phyloP scores from a whole-genome alignment of 495 filamentous ascomycete species.

The Tuber calosporum region DNA sequence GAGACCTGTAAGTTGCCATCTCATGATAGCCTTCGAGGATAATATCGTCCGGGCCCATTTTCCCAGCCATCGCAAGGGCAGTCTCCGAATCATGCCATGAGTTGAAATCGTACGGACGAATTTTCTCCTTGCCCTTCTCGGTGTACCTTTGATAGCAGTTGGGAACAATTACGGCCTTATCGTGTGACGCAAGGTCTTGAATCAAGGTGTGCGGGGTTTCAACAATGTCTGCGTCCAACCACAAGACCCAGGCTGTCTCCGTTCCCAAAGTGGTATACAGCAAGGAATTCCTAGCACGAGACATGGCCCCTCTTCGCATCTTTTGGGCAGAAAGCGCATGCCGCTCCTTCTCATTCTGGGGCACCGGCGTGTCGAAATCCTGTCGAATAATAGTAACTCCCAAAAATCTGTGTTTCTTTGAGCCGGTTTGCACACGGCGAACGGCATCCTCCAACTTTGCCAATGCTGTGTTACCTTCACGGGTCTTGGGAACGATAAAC shows the following conservation, averaged over 20 bases:
- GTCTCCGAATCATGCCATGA: constrained; percentile 82
- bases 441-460: constrained; percentile 75
- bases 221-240: constrained; percentile 87
- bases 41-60: constrained; percentile 83
- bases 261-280: constrained; percentile 96
- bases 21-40: constrained; percentile 87
- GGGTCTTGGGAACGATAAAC: constrained; percentile 91
- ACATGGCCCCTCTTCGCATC: constrained; percentile 77
- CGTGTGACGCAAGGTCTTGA: constrained; percentile 80
- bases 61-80: constrained; percentile 63
- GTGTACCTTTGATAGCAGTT: constrained; percentile 91
- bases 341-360: constrained; percentile 78
- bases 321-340: constrained; percentile 89
- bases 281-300: constrained; percentile 82
- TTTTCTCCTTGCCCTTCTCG: constrained; percentile 60
- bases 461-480: constrained; percentile 78
- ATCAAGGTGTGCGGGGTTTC: constrained; percentile 81
- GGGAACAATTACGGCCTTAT: constrained; percentile 82
- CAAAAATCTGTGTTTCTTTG: constrained; percentile 74
- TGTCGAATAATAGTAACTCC: constrained; percentile 89
- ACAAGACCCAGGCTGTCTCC: constrained; percentile 90
- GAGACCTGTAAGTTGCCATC: constrained; percentile 77
- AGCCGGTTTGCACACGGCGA: constrained; percentile 69
- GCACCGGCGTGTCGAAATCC: constrained; percentile 77
- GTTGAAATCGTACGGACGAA: constrained; percentile 91